Evolutionary conservation across 2,329 filamentous ascomycete species (phyloP).

Genomic region (Fusarium falciforme): DNA sequence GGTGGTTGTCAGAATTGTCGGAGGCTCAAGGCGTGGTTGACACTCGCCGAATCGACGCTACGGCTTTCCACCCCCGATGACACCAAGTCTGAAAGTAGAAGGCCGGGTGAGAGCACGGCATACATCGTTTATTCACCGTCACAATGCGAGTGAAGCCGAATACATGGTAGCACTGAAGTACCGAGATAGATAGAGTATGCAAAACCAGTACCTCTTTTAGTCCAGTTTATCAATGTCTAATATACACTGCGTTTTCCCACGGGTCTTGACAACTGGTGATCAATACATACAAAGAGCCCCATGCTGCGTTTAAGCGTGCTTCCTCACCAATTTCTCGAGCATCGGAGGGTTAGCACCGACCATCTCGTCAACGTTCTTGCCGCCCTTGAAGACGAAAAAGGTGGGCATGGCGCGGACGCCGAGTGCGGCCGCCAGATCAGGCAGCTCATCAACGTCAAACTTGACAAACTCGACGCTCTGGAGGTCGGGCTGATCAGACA

Average conservation of each 20-base stretch:
- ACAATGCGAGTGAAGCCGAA: not conserved
- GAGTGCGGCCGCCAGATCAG: slow-evolving; percentile 80
- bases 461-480: slow-evolving; percentile 82
- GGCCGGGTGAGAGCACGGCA: slow-evolving; percentile 17
- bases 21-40: slow-evolving; percentile 27
- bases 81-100: slow-evolving; percentile 23
- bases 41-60: slow-evolving; percentile 12
- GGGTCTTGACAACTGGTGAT: not conserved
- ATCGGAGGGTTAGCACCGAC: slow-evolving; percentile 81
- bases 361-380: slow-evolving; percentile 77
- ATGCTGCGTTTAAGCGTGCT: slow-evolving; percentile 4
- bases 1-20: not conserved
- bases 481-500: slow-evolving; percentile 56
- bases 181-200: not conserved
- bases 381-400: slow-evolving; percentile 86
- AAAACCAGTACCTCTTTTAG: not conserved
- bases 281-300: not conserved
- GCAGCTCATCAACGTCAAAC: slow-evolving; percentile 88
- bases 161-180: not conserved
- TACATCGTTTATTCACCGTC: not conserved
- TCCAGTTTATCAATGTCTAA: slow-evolving; percentile 7
- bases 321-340: slow-evolving; percentile 31
- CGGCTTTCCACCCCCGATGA: slow-evolving; percentile 21
- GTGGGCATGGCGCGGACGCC: slow-evolving; percentile 93
- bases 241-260: slow-evolving; percentile 10